These are phyloP conservation scores for Globisporangium rhizosaccharum DNA, from an alignment of 352 stramenopile species.

Conservation along the genomic window DNA sequence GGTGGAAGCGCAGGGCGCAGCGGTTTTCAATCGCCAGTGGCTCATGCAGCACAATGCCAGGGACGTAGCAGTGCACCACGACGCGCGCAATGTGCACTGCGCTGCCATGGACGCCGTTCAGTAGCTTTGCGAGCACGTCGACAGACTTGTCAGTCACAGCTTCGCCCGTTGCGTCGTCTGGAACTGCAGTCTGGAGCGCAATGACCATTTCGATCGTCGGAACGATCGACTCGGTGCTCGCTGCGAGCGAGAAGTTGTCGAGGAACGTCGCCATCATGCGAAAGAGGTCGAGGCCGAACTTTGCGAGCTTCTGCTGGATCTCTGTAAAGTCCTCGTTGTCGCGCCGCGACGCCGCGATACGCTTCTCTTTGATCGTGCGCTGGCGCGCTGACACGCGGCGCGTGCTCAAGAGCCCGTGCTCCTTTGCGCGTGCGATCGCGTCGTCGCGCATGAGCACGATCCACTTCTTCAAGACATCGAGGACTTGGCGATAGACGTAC, in stretches of 20 bases:
- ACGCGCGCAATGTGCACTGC: conserved; percentile 43
- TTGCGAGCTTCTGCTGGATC: conserved; percentile 32
- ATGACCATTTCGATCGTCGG: conserved; percentile 66
- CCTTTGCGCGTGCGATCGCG: conserved; percentile 5
- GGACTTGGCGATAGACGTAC: conserved; percentile 76
- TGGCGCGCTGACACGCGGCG: conserved; percentile 7
- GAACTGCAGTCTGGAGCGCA: conserved; percentile 44
- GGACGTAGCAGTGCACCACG: conserved; percentile 70
- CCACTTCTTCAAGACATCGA: conserved; percentile 82
- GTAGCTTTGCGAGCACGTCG: conserved; percentile 37
- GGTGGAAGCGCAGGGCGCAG: conserved; percentile 60
- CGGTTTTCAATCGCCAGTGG: conserved; percentile 42
- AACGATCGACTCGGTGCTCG: conserved; percentile 67
- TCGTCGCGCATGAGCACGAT: conserved; percentile 28
- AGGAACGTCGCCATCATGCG: conserved; percentile 59
- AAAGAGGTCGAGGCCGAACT: conserved; percentile 52
- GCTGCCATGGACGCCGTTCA: conserved; percentile 53
- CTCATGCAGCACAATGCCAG: conserved; percentile 65
- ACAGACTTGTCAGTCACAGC: conserved; percentile 33
- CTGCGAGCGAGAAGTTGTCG: conserved; percentile 48
- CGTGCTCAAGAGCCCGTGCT: neutral
- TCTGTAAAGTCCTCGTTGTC: conserved; percentile 18
- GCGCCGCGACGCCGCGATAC: conserved; percentile 10
- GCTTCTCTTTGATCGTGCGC: conserved; percentile 12
- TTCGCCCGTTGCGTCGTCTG: conserved; percentile 34